Conservation (phyloP, 106 monocot species). For the Acanthochlamys bracteata region DNA sequence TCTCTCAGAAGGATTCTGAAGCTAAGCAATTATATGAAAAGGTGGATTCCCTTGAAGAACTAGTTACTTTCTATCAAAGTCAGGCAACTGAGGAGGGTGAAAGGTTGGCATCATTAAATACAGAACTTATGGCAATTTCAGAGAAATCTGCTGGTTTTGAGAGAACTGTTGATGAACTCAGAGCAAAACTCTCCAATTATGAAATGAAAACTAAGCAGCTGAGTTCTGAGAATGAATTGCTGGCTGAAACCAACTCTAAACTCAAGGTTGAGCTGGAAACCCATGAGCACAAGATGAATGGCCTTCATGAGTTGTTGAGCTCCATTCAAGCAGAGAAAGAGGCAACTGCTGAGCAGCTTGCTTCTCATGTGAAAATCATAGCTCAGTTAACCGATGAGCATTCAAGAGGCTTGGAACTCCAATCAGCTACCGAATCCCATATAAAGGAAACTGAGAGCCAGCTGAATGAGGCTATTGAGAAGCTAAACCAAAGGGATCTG, state of each 20-base stretch:
- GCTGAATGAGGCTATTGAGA: conserved; percentile 50
- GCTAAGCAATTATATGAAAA: conserved; percentile 30
- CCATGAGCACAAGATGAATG: conserved; percentile 35
- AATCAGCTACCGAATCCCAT: conserved; percentile 45
- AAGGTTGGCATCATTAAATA: conserved; percentile 34
- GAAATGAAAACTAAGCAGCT: conserved; percentile 31
- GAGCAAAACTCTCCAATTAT: conserved; percentile 26
- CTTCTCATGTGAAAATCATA: conserved; percentile 38
- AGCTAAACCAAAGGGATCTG: conserved; percentile 31
- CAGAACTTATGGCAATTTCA: conserved; percentile 50
- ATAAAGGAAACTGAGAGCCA: conserved; percentile 44
- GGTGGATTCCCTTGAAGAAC: conserved; percentile 38
- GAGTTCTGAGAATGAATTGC: conserved; percentile 37
- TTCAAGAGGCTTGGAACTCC: conserved; percentile 49
- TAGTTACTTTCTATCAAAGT: conserved; percentile 22
- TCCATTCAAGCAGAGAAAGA: conserved; percentile 55
- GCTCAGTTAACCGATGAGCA: conserved; percentile 43
- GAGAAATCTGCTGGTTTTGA: conserved; percentile 20
- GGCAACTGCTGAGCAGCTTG: conserved; percentile 33
- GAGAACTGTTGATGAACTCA: conserved; percentile 36
- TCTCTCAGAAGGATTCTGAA: conserved; percentile 61
- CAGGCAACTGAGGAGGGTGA: conserved; percentile 37
- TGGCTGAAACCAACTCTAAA: conserved; percentile 31
- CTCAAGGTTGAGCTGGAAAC: conserved; percentile 51
- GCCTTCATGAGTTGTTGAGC: conserved; percentile 31